phyloP scores from a whole-genome alignment of 331 rosid species.

The Erythrophleum ivorense region DNA sequence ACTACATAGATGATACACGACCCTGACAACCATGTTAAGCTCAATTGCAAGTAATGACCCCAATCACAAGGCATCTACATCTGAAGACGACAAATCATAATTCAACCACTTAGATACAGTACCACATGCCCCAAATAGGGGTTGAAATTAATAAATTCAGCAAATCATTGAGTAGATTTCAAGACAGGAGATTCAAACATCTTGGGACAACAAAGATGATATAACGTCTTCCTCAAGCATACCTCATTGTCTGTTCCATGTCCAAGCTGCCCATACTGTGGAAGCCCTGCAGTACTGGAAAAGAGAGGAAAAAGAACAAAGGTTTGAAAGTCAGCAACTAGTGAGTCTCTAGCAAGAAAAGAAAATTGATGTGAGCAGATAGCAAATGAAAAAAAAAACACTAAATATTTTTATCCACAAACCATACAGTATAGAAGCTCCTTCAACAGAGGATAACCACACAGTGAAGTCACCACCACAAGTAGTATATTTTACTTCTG shows the following conservation, averaged over 20 bases:
- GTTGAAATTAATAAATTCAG: constrained; percentile 16
- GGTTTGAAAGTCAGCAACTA: constrained; percentile 27
- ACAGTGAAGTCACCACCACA: constrained; percentile 93
- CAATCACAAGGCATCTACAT: constrained; percentile 14
- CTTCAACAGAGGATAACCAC: constrained; percentile 90
- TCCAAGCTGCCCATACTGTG: constrained; percentile 97
- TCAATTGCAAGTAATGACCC: constrained; percentile 17
- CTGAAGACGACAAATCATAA: neutral
- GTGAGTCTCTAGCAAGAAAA: constrained; percentile 19
- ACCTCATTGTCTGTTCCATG: constrained; percentile 99
- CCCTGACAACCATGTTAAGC: constrained; percentile 11
- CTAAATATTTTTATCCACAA: constrained; percentile 44
- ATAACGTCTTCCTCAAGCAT: constrained; percentile 33
- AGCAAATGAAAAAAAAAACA: constrained; percentile 37
- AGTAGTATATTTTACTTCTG: constrained; percentile 70
- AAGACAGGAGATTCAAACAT: constrained; percentile 4
- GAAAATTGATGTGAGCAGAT: neutral
- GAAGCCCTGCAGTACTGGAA: constrained; percentile 92
- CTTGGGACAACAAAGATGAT: constrained; percentile 20
- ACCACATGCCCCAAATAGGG: neutral
- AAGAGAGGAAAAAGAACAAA: constrained; percentile 28
- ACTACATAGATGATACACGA: neutral
- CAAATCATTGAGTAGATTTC: neutral
- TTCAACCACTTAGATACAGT: constrained; percentile 16
- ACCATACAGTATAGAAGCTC: constrained; percentile 93